Evolutionary conservation across 2,329 filamentous ascomycete genomes (phyloP).

Genomic region (Fusarium sp.): DNA sequence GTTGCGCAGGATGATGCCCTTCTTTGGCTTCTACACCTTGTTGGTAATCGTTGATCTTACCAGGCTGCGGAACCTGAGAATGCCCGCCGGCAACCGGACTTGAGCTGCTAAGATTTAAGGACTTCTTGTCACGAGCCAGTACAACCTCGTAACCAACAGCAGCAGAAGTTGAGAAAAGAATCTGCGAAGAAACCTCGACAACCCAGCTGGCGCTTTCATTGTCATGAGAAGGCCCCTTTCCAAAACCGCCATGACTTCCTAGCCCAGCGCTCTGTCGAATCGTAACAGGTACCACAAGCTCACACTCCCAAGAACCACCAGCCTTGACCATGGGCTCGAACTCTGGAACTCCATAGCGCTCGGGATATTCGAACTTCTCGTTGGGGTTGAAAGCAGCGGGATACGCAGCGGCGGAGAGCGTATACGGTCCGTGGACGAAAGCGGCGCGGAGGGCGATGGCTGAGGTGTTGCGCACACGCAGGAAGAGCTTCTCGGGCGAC

Average conservation of each 20-base stretch:
- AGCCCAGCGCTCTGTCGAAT: constrained; percentile 73
- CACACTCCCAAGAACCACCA: constrained; percentile 85
- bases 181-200: constrained; percentile 90
- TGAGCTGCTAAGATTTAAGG: constrained; percentile 71
- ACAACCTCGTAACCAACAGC: constrained; percentile 89
- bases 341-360: constrained; percentile 81
- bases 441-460: constrained; percentile 91
- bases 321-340: constrained; percentile 98
- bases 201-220: constrained; percentile 81
- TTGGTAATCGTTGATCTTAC: constrained; percentile 81
- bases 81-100: constrained; percentile 59
- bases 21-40: constrained; percentile 68
- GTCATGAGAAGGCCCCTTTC: constrained; percentile 57
- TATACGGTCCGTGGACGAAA: constrained; percentile 96
- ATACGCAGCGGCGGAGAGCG: constrained; percentile 86
- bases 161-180: constrained; percentile 91
- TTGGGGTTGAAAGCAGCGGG: constrained; percentile 87
- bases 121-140: constrained; percentile 86
- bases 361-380: constrained; percentile 75
- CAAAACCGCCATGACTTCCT: constrained; percentile 59
- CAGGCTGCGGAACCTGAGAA: constrained; percentile 69
- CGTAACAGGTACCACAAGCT: constrained; percentile 81
- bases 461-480: constrained; percentile 92
- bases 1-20: constrained; percentile 70
- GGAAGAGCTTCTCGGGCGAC: constrained; percentile 80